phyloP scores from a whole-genome alignment of 2,329 filamentous ascomycete genomes.

The Claviceps spartinae region DNA sequence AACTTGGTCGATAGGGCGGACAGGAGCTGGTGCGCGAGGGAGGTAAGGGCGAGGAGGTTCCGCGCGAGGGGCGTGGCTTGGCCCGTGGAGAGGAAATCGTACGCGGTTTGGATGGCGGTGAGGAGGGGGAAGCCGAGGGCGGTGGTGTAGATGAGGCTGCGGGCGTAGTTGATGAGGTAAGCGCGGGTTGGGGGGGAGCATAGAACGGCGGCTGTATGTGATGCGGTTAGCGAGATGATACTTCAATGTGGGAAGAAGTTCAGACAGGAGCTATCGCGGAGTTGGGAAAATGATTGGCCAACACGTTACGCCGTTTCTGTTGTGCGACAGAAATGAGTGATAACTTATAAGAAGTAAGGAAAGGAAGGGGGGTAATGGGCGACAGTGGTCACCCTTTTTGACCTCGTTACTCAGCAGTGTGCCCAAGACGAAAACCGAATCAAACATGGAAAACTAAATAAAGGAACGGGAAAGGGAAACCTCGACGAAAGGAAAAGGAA shows the following conservation, averaged over 20 bases:
- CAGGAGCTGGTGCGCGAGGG: constrained; percentile 32
- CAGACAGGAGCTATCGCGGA: no score
- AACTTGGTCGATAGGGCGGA: constrained; percentile 17
- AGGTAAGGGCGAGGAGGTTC: constrained; percentile 20
- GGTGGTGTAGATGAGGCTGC: constrained; percentile 63
- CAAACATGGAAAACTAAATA: no score
- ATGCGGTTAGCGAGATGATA: background rate
- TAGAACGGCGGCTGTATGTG: constrained; percentile 35
- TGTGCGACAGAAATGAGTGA: no score
- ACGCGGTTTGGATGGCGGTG: constrained; percentile 42
- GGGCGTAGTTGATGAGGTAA: constrained; percentile 63
- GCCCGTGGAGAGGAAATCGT: constrained; percentile 40
- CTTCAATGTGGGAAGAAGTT: no score
- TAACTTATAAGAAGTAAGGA: no score
- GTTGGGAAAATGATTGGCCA: no score
- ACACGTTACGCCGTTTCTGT: no score
- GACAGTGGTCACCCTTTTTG: no score
- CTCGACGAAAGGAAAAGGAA: background rate
- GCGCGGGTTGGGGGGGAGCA: constrained; percentile 44
- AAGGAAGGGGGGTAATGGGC: no score
- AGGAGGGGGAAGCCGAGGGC: constrained; percentile 50
- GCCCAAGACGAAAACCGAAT: no score
- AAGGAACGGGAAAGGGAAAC: no score
- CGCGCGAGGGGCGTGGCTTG: constrained; percentile 24
- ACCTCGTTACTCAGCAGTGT: no score